These are phyloP conservation scores for Emydomyces testavorans DNA, from an alignment of 2,329 filamentous ascomycete genomes.

Conservation along the genomic window DNA sequence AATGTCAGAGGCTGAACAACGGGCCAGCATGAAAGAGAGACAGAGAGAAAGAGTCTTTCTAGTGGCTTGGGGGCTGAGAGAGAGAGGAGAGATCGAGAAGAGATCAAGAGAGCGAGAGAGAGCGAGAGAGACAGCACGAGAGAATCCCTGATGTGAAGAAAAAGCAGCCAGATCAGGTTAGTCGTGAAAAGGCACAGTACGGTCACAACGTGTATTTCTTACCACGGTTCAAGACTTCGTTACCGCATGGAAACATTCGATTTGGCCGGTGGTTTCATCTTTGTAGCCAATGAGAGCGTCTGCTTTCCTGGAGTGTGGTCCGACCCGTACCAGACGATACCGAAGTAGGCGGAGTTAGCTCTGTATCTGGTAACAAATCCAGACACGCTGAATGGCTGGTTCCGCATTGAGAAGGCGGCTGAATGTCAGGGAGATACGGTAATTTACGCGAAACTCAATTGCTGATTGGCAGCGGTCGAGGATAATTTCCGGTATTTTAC, in stretches of 20 bases:
- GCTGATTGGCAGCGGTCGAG: not conserved
- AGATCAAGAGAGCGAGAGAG: conserved; percentile 13
- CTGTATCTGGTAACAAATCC: too few relatives aligned
- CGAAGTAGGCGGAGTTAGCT: too few relatives aligned
- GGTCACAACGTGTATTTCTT: too few relatives aligned
- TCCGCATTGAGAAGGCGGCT: too few relatives aligned
- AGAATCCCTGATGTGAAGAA: conserved; percentile 12
- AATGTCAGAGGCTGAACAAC: not conserved
- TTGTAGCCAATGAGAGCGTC: too few relatives aligned
- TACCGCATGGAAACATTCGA: not conserved
- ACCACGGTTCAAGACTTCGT: too few relatives aligned
- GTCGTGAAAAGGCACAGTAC: too few relatives aligned
- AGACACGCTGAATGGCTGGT: too few relatives aligned
- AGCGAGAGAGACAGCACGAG: conserved; percentile 15
- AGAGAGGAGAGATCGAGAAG: conserved; percentile 14
- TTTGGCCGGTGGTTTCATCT: not conserved
- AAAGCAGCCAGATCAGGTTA: conserved; percentile 2
- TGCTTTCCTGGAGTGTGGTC: too few relatives aligned
- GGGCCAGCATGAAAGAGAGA: not conserved
- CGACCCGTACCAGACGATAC: too few relatives aligned
- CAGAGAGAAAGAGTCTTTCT: not conserved
- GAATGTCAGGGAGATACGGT: not conserved
- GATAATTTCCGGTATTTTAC: not conserved
- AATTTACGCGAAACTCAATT: not conserved
- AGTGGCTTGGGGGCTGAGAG: conserved; percentile 3